phyloP scores from a whole-genome alignment of 2,329 filamentous ascomycete genomes.

The Xylaria polymorpha region DNA sequence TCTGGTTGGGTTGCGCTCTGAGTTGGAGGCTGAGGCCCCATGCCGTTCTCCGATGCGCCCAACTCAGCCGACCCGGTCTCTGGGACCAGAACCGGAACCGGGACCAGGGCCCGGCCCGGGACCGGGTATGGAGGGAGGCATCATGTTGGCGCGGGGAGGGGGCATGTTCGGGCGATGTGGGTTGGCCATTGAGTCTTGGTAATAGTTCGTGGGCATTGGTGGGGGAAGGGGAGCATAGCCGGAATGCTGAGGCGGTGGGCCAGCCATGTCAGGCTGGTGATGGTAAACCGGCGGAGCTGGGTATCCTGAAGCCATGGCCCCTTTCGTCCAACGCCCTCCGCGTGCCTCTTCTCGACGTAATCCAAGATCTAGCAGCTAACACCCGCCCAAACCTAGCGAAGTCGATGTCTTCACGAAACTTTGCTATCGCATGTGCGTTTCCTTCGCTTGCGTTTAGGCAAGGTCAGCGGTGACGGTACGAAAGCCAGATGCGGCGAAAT shows the following conservation, averaged over 20 bases:
- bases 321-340: conserved; percentile 33
- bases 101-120: conserved; percentile 44
- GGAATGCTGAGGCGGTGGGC: conserved; percentile 46
- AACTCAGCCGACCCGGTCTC: conserved; percentile 45
- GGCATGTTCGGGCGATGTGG: conserved; percentile 49
- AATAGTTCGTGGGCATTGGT: conserved; percentile 47
- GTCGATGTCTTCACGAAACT: conserved; percentile 21
- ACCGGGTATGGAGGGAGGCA: conserved; percentile 46
- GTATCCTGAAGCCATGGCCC: conserved; percentile 49
- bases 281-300: conserved; percentile 48
- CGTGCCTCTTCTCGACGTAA: conserved; percentile 24
- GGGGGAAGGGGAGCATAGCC: conserved; percentile 48
- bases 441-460: conserved; percentile 3
- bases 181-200: conserved; percentile 48
- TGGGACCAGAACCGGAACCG: conserved; percentile 43
- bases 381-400: conserved; percentile 13
- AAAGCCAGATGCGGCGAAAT: conserved; percentile 1
- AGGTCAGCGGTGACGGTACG: conserved; percentile 5
- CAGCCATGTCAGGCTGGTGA: conserved; percentile 47
- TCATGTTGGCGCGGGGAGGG: conserved; percentile 48
- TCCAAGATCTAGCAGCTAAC: conserved; percentile 31
- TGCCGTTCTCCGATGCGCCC: conserved; percentile 45
- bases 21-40: conserved; percentile 39
- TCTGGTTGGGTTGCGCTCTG: conserved; percentile 43
- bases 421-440: conserved; percentile 25